A percentile compares a stretch with the other conserved stretches of the same genome.
Conservation (phyloP, 768 basidiomycete species). For the Pleurotus platypus region DNA sequence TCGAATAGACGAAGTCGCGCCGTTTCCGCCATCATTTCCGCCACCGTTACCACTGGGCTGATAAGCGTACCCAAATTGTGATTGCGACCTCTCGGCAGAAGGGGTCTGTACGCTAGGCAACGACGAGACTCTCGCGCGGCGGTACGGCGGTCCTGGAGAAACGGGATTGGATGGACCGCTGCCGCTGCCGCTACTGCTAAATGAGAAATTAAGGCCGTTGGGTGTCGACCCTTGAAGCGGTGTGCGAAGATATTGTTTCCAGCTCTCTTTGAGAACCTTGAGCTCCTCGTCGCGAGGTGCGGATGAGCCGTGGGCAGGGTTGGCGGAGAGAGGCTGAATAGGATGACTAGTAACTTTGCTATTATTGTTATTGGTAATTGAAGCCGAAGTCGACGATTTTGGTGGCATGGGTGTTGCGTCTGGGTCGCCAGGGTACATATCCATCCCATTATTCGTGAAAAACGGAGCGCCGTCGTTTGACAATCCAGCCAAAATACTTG, state of each 20-base stretch:
- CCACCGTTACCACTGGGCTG: slow-evolving; percentile 15
- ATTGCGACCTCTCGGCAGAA: slow-evolving; percentile 26
- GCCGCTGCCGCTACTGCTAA: slow-evolving; percentile 4
- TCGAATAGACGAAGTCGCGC: slow-evolving; percentile 29
- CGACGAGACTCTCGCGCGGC: slow-evolving; percentile 60
- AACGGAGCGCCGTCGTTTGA: slow-evolving; percentile 58
- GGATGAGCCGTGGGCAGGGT: slow-evolving; percentile 16
- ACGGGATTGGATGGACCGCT: slow-evolving; percentile 11
- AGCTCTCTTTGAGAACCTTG: slow-evolving; percentile 59
- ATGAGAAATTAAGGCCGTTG: slow-evolving; percentile 9
- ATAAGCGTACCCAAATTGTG: slow-evolving; percentile 7
- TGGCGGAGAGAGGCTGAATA: slow-evolving; percentile 18
- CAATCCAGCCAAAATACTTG: slow-evolving; percentile 61
- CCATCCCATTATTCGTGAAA: slow-evolving; percentile 34
- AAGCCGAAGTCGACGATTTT: not conserved
- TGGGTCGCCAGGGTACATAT: slow-evolving; percentile 29
- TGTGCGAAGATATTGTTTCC: slow-evolving; percentile 73
- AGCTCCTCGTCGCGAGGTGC: slow-evolving; percentile 31
- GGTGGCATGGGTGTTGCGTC: slow-evolving; percentile 47
- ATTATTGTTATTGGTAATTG: too few species aligned
- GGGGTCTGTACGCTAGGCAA: slow-evolving; percentile 70
- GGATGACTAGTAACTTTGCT: slow-evolving; percentile 11
- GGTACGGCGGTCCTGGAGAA: slow-evolving; percentile 12
- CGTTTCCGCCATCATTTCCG: slow-evolving; percentile 14
- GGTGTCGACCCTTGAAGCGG: slow-evolving; percentile 44